These are phyloP conservation scores for Casuarina equisetifolia DNA, from an alignment of 306 rosid genomes.

Conservation along the genomic window DNA sequence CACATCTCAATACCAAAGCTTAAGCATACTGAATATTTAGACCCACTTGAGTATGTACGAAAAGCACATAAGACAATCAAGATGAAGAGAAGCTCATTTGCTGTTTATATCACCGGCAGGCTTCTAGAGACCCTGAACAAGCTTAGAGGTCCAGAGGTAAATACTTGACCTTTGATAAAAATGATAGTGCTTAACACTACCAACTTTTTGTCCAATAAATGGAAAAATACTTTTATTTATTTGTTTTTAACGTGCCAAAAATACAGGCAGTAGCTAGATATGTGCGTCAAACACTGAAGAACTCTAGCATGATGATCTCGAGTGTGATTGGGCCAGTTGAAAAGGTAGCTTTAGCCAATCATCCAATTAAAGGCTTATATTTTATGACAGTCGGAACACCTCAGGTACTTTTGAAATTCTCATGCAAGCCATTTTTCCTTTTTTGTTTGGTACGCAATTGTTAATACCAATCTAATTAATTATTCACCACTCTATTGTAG, in stretches of 20 bases:
- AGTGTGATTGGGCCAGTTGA: slow-evolving; percentile 57
- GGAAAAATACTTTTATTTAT: neutral
- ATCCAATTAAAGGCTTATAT: slow-evolving; percentile 48
- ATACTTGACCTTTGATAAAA: neutral
- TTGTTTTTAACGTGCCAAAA: neutral
- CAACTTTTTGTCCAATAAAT: neutral
- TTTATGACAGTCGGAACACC: slow-evolving; percentile 47
- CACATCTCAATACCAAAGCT: slow-evolving; percentile 23
- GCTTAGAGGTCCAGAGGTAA: slow-evolving; percentile 25
- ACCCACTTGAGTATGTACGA: slow-evolving; percentile 30
- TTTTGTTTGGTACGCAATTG: too few relatives aligned
- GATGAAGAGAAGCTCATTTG: slow-evolving; percentile 16
- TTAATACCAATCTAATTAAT: too few relatives aligned
- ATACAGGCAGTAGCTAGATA: slow-evolving; percentile 47
- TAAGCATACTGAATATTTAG: neutral
- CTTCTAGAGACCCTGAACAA: slow-evolving; percentile 9
- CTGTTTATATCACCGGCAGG: neutral
- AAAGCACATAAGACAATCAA: slow-evolving; percentile 11
- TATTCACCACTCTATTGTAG: too few relatives aligned
- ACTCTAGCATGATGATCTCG: slow-evolving; percentile 50
- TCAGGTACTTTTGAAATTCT: slow-evolving; percentile 34
- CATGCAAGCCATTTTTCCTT: neutral
- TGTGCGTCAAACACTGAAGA: slow-evolving; percentile 29
- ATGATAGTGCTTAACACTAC: neutral
- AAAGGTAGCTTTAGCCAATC: slow-evolving; percentile 47